Percentiles rank a stretch among this genome's conserved stretches.
phyloP scores from a whole-genome alignment of 768 basidiomycete species.

The Amanita rubescens region DNA sequence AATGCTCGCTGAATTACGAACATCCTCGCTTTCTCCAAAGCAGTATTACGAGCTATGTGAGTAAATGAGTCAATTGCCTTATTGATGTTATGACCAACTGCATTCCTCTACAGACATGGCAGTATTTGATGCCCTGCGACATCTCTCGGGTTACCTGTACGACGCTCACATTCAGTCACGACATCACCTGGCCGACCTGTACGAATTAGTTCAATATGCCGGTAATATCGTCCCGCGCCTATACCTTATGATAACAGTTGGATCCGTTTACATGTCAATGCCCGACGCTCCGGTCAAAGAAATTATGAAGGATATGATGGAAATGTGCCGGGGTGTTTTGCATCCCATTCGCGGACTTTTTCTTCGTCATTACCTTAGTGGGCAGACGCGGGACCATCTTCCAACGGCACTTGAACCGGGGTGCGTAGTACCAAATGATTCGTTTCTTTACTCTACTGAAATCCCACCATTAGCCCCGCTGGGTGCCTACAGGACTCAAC shows the following conservation, averaged over 20 bases:
- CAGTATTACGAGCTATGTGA: conserved; percentile 98
- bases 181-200: conserved; percentile 96
- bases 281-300: conserved; percentile 97
- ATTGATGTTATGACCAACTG: conserved; percentile 1
- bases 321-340: conserved; percentile 96
- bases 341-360: conserved; percentile 97
- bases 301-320: conserved; percentile 99
- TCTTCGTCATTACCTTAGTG: conserved; percentile 91
- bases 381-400: conserved; percentile 94
- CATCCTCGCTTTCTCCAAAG: conserved; percentile 88
- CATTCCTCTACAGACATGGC: conserved; percentile 71
- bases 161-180: conserved; percentile 88
- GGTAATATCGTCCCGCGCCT: conserved; percentile 92
- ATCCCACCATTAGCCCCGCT: conserved; percentile 45
- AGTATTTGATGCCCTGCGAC: conserved; percentile 92
- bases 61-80: conserved; percentile 17
- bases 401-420: conserved; percentile 80
- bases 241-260: conserved; percentile 99
- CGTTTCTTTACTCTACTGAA: conserved; percentile 2
- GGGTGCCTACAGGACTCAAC: conserved; percentile 96
- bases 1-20: conserved; percentile 95
- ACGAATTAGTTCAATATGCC: conserved; percentile 99
- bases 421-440: conserved; percentile 34
- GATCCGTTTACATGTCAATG: conserved; percentile 98
- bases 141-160: conserved; percentile 93